Evolutionary conservation across 176 grass and related monocot species (phyloP), one percentile per base, ranked within the genome.

Genomic region (Ensete glaucum): DNA sequence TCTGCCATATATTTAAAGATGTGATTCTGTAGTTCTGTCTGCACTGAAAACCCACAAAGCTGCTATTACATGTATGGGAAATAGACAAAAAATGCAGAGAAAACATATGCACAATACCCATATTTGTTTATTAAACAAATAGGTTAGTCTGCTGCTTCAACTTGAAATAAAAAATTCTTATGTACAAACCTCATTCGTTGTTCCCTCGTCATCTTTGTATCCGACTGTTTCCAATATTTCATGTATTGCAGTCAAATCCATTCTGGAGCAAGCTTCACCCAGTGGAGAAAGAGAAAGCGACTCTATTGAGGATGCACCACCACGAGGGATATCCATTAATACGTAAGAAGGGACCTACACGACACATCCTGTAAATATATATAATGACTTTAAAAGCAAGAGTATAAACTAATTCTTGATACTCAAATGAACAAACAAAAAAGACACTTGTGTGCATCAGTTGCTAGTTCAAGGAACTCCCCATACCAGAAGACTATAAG

Each of bases 131-230:
- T n/a, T 19, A 9, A 9, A 69, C 9, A 70, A 49, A 52, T 50
- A 70, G 2, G 13, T 52, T 70, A 3, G 16, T 11, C 43, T 51
- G 67, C 67, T 21, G 51, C 51, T 50, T 19, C 15, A 51, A 48
- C 16, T 3, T 25, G 25, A 70, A n/a, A 70, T 2, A 1, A 70
- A 70, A 70, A 13, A 3, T 65, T 20, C 19, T 50, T n/a, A 16
- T 52, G 23, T 60, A 49, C 14, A 50, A 82, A 98, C 95, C 95
- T 98, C 95, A 85, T 98, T 98, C 83, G 95, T 80, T 4, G 88
- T 98, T 80, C 95, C 95, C 60, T 98, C 95, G 8, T 98, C 95
- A 78, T 98, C 95, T 78, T 92, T 93, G 79, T 98, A 98, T 10
- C 95, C 95, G 0, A 82, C 81, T 50, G 87, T 93, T 81, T 98